Conservation (phyloP, 345 rosid genomes). For the Eucalyptus erythrocorys region DNA sequence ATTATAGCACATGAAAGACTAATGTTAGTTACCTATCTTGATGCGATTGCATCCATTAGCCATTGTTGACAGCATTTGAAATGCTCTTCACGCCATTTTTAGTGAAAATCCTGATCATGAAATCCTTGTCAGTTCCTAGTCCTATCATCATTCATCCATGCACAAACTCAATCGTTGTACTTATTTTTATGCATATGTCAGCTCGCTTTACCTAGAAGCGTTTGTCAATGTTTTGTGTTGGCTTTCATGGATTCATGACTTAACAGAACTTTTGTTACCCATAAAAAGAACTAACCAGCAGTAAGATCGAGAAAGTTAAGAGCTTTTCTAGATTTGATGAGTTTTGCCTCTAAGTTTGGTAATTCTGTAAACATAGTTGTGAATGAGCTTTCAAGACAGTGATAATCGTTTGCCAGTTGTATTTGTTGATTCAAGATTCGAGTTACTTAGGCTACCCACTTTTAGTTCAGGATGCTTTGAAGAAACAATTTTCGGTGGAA, state of each 20-base stretch:
- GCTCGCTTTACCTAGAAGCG: too few species aligned
- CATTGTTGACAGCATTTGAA: constrained; percentile 70
- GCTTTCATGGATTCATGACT: background rate
- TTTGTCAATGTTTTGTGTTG: too few species aligned
- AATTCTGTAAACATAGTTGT: background rate
- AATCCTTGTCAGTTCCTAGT: constrained; percentile 32
- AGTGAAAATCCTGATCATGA: constrained; percentile 68
- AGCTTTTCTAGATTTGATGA: background rate
- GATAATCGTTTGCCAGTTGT: background rate
- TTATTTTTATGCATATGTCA: background rate
- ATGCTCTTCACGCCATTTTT: constrained; percentile 79
- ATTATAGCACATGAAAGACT: constrained; percentile 82
- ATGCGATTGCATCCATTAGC: constrained; percentile 85
- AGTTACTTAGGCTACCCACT: background rate
- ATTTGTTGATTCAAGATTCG: background rate
- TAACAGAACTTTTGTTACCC: background rate
- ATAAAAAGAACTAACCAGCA: background rate
- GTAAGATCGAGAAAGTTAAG: background rate
- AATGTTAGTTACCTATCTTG: constrained; percentile 72
- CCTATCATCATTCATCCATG: background rate
- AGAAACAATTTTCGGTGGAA: background rate
- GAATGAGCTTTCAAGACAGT: background rate
- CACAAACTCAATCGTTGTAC: background rate
- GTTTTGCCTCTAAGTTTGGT: background rate
- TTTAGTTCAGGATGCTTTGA: background rate